Evolutionary conservation across 2,329 filamentous ascomycete species (phyloP), one percentile per base, ranked within the genome.

Genomic region (Fusarium ambrosium): DNA sequence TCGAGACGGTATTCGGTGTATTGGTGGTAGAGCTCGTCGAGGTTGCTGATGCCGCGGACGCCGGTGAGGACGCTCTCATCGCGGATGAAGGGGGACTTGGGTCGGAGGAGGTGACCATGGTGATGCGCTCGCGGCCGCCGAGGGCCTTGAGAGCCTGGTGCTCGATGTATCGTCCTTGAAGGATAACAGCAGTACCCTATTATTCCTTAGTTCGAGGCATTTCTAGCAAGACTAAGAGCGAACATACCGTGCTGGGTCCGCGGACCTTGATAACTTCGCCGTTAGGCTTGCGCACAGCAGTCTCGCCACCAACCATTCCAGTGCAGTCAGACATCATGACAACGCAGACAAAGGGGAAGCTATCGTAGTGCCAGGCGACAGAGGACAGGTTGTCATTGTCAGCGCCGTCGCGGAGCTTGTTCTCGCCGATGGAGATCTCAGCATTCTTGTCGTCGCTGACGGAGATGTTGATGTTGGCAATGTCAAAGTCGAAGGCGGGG

Each of bases 401-500:
- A 2, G 20, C 60, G 2, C 62, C 56, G 39, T 72, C 71, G 11
- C 71, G 66, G 11, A 62, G 51, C 41, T 73, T 67, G 13, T 83
- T 64, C 16, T 56, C 20, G 16, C 64, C 39, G 8, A 67, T 66
- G 8, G 72, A 71, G 18, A 76, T 71, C 51, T 69, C 69, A 3
- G 69, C 76, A 4, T 69, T 73, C 82, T 66, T 65, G 11, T 76
- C 78, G 2, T 79, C 78, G 41, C 79, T 76, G 6, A 81, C 72
- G 4, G 80, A 79, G 53, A 91, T 82, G 78, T 92, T 92, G 81
- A 90, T 86, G 74, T 91, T 87, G 22, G 85, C 88, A 69, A 91
- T 87, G 74, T 91, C 90, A 72, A 87, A 89, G 80, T 91, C 87
- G 78, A 89, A 86, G 9, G 83, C 85, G 0, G 88, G 88, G 10